Evolutionary conservation across 1,139 yeast species (phyloP), one percentile per base, ranked within the genome.

Genomic region (Kurtzmaniella quercitrusa): DNA sequence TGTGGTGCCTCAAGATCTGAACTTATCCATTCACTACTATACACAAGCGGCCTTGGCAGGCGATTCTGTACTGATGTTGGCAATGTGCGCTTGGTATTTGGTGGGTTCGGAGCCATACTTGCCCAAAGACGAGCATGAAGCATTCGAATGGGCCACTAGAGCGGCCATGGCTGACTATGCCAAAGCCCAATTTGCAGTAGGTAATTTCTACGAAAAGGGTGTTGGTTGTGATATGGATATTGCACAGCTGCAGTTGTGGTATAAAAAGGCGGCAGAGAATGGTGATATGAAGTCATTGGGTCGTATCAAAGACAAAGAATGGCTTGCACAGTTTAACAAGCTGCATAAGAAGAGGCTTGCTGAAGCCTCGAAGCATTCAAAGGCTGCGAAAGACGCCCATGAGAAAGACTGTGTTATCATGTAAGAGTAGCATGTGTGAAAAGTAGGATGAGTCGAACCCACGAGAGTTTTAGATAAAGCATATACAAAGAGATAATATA

Each of bases 51-150:
- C 98, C 0, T 64, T 84, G 39, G 85, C 85, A 2, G 96, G 96
- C 5, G 95, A 93, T 62, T 79, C 95, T 1, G 82, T 79, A 43
- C 85, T 96, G 14, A 93, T 91, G 96, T 72, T 91, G 56, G 91
- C 96, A 2, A 75, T 93, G 73, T 90, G 97, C 63, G 97, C 97
- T 2, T 93, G 98, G 98, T 93, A 90, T 61, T 73, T 91, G 61
- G 85, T 89, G 29, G 98, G 98, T 1, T 84, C 88, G 37, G 93
- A 86, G 37, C 91, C 93, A 16, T 81, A 82, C 47, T 73, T 93
- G 51, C 85, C 83, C 14, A 79, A 81, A 50, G 94, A 91, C 60
- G 89, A 85, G 49, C 76, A 70, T 46, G 96, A 91, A 62, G 95
- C 97, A 1, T 93, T 85, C 62, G 94, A 88, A 58, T 93, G 98